Evolutionary conservation across 257 asterid species (phyloP).

Genomic region (Solanum chiquidenum): DNA sequence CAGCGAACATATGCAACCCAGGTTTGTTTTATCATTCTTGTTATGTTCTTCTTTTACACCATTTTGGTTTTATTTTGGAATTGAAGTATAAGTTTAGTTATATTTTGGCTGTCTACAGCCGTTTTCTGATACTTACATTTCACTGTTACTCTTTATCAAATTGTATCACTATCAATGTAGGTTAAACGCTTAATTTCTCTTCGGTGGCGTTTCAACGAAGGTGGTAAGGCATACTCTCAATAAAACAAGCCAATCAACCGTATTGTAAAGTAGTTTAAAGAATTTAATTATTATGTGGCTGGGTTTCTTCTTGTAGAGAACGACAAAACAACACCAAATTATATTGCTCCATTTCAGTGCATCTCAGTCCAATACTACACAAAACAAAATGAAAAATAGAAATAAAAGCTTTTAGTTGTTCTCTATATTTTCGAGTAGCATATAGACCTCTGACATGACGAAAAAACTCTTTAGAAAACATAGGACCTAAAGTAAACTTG

Average conservation of each 20-base stretch:
- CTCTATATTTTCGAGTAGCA: not conserved
- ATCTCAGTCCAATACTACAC: not conserved
- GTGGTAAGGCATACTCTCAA: not conserved
- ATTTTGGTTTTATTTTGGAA: not conserved
- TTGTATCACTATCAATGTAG: not conserved
- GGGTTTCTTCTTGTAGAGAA: not conserved
- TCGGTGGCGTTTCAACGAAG: not conserved
- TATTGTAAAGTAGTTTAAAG: not conserved
- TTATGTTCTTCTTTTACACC: not conserved
- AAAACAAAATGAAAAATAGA: not conserved
- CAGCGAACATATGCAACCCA: slow-evolving; percentile 59
- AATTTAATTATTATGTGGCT: not conserved
- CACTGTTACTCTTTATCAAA: not conserved
- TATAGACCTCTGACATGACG: not conserved
- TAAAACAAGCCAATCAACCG: not conserved
- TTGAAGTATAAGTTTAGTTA: not conserved
- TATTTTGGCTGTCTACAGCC: not conserved
- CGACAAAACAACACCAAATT: not conserved
- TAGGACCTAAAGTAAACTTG: not conserved
- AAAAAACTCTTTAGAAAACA: not conserved
- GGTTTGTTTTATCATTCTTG: slow-evolving; percentile 21
- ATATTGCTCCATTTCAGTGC: not conserved
- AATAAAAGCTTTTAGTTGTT: not conserved
- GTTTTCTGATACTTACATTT: not conserved
- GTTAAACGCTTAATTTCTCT: not conserved